These are phyloP conservation scores for Jackrogersella multiformis DNA, from an alignment of 495 filamentous ascomycete genomes.

Conservation along the genomic window DNA sequence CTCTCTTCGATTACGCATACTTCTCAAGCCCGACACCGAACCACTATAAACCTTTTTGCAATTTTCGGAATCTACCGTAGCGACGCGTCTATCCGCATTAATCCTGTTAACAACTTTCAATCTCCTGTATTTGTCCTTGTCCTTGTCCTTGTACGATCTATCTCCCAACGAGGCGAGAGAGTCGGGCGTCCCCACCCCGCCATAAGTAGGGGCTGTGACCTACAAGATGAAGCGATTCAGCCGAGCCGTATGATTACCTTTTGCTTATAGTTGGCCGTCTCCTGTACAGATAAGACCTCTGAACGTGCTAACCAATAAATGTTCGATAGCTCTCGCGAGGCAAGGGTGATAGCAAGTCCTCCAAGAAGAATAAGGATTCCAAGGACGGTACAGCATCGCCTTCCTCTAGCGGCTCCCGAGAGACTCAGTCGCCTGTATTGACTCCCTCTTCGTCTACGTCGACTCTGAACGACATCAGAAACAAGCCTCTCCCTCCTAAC, in stretches of 20 bases:
- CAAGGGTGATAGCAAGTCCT: conserved; percentile 90
- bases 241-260: conserved; percentile 84
- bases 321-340: conserved; percentile 87
- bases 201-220: conserved; percentile 52
- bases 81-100: conserved; percentile 28
- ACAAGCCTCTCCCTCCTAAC: conserved; percentile 76
- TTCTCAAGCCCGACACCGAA: conserved; percentile 13
- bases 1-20: conserved; percentile 6
- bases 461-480: conserved; percentile 83
- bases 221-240: conserved; percentile 95
- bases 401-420: conserved; percentile 65
- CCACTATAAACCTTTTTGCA: background rate
- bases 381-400: conserved; percentile 82
- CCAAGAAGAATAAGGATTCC: conserved; percentile 90
- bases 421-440: conserved; percentile 65
- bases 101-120: conserved; percentile 2
- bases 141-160: conserved; percentile 16
- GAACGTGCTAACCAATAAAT: conserved; percentile 29
- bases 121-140: too few relatives aligned
- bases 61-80: background rate
- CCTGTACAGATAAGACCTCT: background rate
- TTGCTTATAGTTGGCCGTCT: background rate
- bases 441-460: conserved; percentile 89
- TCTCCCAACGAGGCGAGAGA: conserved; percentile 24
- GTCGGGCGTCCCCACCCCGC: conserved; percentile 45